A percentile compares a stretch with the other conserved stretches of the same genome.
These are phyloP conservation scores for Medicago lupulina DNA, from an alignment of 306 rosid species.

Conservation along the genomic window DNA sequence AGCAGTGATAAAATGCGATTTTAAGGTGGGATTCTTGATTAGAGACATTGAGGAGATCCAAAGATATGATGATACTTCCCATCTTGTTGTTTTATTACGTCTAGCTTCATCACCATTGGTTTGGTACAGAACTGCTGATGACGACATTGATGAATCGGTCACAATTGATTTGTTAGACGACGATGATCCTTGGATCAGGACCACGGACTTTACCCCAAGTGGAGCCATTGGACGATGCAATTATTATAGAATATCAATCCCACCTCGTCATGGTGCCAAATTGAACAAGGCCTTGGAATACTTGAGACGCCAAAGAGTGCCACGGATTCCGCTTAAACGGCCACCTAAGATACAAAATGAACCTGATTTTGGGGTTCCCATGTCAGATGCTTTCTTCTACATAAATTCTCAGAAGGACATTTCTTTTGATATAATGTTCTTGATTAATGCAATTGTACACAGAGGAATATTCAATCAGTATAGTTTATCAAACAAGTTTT, in stretches of 20 bases:
- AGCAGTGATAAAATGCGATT: slow-evolving; percentile 77
- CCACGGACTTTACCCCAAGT: slow-evolving; percentile 85
- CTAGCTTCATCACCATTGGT: slow-evolving; percentile 71
- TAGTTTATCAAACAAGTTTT: slow-evolving; percentile 61
- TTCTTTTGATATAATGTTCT: slow-evolving; percentile 69
- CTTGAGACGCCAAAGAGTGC: slow-evolving; percentile 62
- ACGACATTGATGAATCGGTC: slow-evolving; percentile 67
- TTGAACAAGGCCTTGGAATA: slow-evolving; percentile 59
- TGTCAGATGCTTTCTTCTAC: slow-evolving; percentile 66
- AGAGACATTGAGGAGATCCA: slow-evolving; percentile 69
- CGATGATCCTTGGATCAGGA: slow-evolving; percentile 94
- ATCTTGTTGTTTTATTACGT: slow-evolving; percentile 61
- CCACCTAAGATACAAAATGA: slow-evolving; percentile 59
- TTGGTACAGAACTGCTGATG: slow-evolving; percentile 88
- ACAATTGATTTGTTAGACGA: slow-evolving; percentile 77
- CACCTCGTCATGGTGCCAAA: slow-evolving; percentile 75
- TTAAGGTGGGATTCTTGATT: slow-evolving; percentile 70
- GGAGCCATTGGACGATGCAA: slow-evolving; percentile 87
- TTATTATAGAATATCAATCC: slow-evolving; percentile 69
- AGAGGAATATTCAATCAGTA: slow-evolving; percentile 73
- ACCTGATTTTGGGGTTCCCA: slow-evolving; percentile 62
- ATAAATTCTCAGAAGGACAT: slow-evolving; percentile 52
- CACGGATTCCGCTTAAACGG: slow-evolving; percentile 32
- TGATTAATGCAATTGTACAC: slow-evolving; percentile 73
- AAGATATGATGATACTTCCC: slow-evolving; percentile 53